These are phyloP conservation scores for Purpureocillium takamizusanense DNA, from an alignment of 2,329 filamentous ascomycete species.

Conservation along the genomic window DNA sequence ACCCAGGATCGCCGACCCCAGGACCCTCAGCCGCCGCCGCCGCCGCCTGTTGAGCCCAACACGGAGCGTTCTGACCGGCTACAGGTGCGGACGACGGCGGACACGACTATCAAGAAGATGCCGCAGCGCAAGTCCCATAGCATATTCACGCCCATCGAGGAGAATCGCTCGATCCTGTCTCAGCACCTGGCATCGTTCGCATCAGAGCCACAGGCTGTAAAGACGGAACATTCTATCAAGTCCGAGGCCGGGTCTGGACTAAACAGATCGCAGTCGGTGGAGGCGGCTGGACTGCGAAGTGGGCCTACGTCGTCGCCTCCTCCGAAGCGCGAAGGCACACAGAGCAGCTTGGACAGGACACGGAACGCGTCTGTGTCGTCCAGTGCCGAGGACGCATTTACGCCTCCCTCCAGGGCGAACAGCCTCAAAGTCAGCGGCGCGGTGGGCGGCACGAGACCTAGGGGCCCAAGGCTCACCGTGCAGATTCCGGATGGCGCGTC, in stretches of 20 bases:
- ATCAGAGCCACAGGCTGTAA: constrained; percentile 35
- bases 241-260: constrained; percentile 13
- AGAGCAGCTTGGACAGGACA: constrained; percentile 33
- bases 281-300: constrained; percentile 47
- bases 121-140: constrained; percentile 77
- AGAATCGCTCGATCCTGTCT: constrained; percentile 78
- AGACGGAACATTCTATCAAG: constrained; percentile 33
- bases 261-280: constrained; percentile 54
- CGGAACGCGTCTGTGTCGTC: constrained; percentile 49
- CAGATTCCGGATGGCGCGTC: constrained; percentile 91
- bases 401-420: constrained; percentile 69
- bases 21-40: constrained; percentile 41
- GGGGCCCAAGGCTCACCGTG: constrained; percentile 73
- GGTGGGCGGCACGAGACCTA: constrained; percentile 61
- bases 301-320: constrained; percentile 47
- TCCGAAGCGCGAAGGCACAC: constrained; percentile 39
- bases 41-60: constrained; percentile 40
- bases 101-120: constrained; percentile 48
- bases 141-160: constrained; percentile 96
- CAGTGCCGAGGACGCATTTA: constrained; percentile 54
- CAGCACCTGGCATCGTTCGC: constrained; percentile 69
- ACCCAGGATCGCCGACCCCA: constrained; percentile 28
- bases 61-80: constrained; percentile 38
- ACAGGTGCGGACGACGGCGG: constrained; percentile 39
- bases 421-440: constrained; percentile 51